A percentile compares a stretch with the other conserved stretches of the same genome.
Evolutionary conservation across 192 early-diverging fungal species (phyloP).

Genomic region (Backusella liffmaniae): DNA sequence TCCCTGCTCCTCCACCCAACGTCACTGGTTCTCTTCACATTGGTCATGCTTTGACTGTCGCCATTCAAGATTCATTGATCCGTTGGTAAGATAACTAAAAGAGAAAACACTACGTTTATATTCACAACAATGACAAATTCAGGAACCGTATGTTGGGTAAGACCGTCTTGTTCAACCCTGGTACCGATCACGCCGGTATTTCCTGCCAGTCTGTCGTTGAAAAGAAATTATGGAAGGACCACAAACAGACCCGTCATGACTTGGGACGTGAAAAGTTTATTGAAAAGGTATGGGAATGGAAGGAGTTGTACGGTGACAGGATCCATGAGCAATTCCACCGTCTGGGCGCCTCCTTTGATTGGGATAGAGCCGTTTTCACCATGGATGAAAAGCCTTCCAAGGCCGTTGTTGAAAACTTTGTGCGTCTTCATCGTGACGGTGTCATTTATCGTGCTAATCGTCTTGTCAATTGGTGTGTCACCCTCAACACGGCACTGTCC

Average conservation of each 20-base stretch:
- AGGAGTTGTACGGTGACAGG: constrained; percentile 75
- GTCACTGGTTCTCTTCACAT: constrained; percentile 96
- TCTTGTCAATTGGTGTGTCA: constrained; percentile 98
- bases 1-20: constrained; percentile 98
- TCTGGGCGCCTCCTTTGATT: constrained; percentile 91
- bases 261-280: constrained; percentile 90
- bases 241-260: constrained; percentile 83
- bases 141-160: constrained; percentile 94
- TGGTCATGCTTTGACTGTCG: constrained; percentile 89
- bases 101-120: background rate
- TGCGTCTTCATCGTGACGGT: constrained; percentile 91
- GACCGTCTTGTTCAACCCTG: constrained; percentile 91
- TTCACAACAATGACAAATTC: constrained; percentile 17
- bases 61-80: constrained; percentile 91
- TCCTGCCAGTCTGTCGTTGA: constrained; percentile 97
- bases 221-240: constrained; percentile 88
- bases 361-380: constrained; percentile 90
- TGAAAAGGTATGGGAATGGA: constrained; percentile 94
- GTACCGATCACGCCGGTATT: constrained; percentile 97
- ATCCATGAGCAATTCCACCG: constrained; percentile 91
- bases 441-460: constrained; percentile 95
- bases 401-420: constrained; percentile 94
- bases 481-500: constrained; percentile 93
- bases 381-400: constrained; percentile 77
- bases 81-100: constrained; percentile 67